These are phyloP conservation scores for Talaromyces trachyspermus DNA, from an alignment of 495 filamentous ascomycete species.

Conservation along the genomic window DNA sequence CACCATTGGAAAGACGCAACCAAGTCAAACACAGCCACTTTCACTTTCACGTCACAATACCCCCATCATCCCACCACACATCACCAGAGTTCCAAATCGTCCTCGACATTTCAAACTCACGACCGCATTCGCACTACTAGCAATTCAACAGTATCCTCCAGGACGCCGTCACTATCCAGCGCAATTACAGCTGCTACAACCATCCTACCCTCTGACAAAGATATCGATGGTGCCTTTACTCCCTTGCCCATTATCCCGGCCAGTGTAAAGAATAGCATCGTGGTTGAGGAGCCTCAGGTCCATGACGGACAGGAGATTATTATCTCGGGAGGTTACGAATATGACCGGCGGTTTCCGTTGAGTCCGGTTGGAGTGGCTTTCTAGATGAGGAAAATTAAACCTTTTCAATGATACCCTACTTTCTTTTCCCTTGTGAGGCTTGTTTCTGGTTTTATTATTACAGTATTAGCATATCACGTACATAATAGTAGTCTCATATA, in stretches of 20 bases:
- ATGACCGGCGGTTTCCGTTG: slow-evolving; percentile 16
- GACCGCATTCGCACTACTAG: slow-evolving; percentile 34
- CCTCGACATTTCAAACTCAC: slow-evolving; percentile 9
- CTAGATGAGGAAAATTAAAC: too few species aligned
- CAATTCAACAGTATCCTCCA: slow-evolving; percentile 31
- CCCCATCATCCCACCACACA: slow-evolving; percentile 2
- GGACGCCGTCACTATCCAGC: slow-evolving; percentile 23
- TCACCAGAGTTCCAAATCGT: slow-evolving; percentile 6
- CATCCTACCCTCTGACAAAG: slow-evolving; percentile 19
- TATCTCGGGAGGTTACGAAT: slow-evolving; percentile 13
- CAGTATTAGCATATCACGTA: too few species aligned
- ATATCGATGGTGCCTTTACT: slow-evolving; percentile 4
- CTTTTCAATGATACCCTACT: background rate
- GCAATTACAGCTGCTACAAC: slow-evolving; percentile 19
- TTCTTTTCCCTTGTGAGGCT: background rate
- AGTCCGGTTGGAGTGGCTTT: slow-evolving; percentile 32
- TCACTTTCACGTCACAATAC: slow-evolving; percentile 8
- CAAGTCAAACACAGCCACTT: background rate
- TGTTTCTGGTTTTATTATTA: background rate
- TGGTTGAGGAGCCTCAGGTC: slow-evolving; percentile 5
- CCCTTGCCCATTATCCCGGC: slow-evolving; percentile 5
- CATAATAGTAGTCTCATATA: too few species aligned
- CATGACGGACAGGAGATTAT: slow-evolving; percentile 23
- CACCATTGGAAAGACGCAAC: background rate
- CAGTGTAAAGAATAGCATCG: slow-evolving; percentile 7